Base-by-base conservation (phyloP, 805 yeast genomes). In the Metschnikowia drakensbergensis region DNA sequence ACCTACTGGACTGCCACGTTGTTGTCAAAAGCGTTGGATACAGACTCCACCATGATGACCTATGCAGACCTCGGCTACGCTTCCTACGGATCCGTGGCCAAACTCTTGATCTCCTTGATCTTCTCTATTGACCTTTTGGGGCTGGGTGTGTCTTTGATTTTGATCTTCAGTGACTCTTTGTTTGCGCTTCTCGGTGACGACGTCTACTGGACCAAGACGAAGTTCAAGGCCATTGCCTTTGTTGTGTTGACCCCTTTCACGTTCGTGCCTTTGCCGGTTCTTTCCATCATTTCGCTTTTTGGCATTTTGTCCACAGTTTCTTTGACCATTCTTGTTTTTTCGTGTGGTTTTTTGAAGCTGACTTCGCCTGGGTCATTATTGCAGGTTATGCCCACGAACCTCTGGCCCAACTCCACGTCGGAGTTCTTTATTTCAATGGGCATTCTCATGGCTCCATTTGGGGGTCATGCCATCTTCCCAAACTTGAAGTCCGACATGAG, bases 141-240 rank as follows among this genome's bases (percentile, higher is more conserved):
- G 3, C 84, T 86, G 38, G 91, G 96, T 13, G 91, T 90, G 8
- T 80, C 96, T 0, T 71, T 90, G 52, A 79, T 87, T 42, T 88
- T 90, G 23, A 71, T 90, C 25, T 88, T 90, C 65, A 89, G 95
- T 22, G 97, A 90, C 66, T 87, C 96, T 1, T 74, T 90, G 46
- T 79, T 80, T 41, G 40, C 61, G 10, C 49, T 63, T 28, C 28
- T 59, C 6, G 60, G 57, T 25, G 72, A 66, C 50, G 71, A 69
- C 8, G 55, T 52, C 8, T 51, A 49, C 10, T 72, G 76, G 75
- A 71, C 76, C 5, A 64, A 59, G 45, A 60, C 69, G 8, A 71
- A 75, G 33, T 86, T 84, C 70, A 89, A 89, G 62, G 47, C 84
- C 39, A 53, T 88, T 40, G 85, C 87, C 13, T 86, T 85, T 58